Evolutionary conservation across 1,284 basidiomycete species (phyloP).

Genomic region (Pascua guehoae): DNA sequence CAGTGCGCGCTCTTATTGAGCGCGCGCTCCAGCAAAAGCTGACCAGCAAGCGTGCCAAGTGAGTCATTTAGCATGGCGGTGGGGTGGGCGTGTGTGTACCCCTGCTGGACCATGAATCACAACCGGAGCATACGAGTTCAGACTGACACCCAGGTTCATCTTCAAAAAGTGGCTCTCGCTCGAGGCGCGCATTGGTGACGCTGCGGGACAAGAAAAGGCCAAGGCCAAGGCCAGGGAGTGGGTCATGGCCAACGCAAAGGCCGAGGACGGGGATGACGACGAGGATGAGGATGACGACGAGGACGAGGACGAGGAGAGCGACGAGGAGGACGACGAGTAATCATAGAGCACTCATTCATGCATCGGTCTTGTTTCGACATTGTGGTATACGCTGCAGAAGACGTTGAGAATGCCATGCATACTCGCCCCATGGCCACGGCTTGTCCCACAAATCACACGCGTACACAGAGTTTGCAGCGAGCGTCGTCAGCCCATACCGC

Average conservation of each 20-base stretch:
- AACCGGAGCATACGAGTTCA: background rate
- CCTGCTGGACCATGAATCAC: conserved; percentile 53
- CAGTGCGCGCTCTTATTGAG: conserved; percentile 74
- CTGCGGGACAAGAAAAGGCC: conserved; percentile 72
- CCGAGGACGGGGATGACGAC: conserved; percentile 18
- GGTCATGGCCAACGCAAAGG: conserved; percentile 49
- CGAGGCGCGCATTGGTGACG: conserved; percentile 82
- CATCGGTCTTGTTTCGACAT: no score
- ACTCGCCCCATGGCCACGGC: background rate
- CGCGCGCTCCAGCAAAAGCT: conserved; percentile 78
- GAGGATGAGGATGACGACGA: conserved; percentile 19
- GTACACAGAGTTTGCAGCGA: no score
- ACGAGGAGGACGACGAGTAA: background rate
- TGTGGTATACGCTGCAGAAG: background rate
- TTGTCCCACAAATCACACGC: conserved; percentile 52
- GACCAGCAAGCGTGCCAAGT: conserved; percentile 87
- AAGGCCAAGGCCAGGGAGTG: conserved; percentile 86
- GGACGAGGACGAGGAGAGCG: conserved; percentile 12
- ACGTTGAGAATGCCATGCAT: background rate
- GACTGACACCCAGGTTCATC: conserved; percentile 54
- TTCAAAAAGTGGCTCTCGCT: conserved; percentile 98
- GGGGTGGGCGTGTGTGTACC: no score
- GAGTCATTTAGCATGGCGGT: no score
- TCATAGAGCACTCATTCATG: no score
- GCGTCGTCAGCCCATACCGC: no score